Evolutionary conservation across 2,329 filamentous ascomycete genomes (phyloP).

Genomic region (Gnomoniopsis sp.): DNA sequence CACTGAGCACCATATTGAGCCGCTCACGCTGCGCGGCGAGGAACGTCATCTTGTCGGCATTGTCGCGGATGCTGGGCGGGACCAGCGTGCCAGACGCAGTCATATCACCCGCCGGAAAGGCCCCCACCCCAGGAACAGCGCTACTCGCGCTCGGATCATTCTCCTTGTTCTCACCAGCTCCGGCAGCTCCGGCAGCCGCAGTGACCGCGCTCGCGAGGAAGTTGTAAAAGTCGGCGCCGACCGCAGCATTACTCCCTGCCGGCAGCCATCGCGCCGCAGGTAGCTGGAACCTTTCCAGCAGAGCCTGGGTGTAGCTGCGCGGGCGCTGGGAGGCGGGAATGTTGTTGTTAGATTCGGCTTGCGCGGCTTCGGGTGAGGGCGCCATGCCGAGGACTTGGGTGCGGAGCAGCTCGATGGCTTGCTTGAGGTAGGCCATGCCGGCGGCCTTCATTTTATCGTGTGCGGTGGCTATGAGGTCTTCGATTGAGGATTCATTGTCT

Average conservation of each 20-base stretch:
- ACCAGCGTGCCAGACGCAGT: conserved; percentile 59
- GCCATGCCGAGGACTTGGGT: conserved; percentile 77
- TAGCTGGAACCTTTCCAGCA: conserved; percentile 84
- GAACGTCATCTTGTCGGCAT: conserved; percentile 67
- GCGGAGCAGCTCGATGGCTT: conserved; percentile 67
- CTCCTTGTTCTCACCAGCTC: conserved; percentile 31
- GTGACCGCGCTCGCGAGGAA: conserved; percentile 73
- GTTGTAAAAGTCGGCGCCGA: conserved; percentile 65
- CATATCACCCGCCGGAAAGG: conserved; percentile 32
- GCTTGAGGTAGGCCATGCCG: conserved; percentile 72
- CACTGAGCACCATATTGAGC: conserved; percentile 69
- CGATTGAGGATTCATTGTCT: conserved; percentile 84
- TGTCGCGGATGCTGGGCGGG: conserved; percentile 62
- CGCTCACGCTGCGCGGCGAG: conserved; percentile 76
- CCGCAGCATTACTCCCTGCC: conserved; percentile 24
- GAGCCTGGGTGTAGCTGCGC: conserved; percentile 69
- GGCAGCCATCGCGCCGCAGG: conserved; percentile 59
- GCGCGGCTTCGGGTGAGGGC: conserved; percentile 40
- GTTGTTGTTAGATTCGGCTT: conserved; percentile 41
- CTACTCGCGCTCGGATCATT: conserved; percentile 21
- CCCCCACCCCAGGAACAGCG: conserved; percentile 27
- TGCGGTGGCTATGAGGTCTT: conserved; percentile 78
- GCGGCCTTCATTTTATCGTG: conserved; percentile 76
- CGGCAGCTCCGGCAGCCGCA: conserved; percentile 41
- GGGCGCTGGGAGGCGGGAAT: conserved; percentile 28